phyloP scores from a whole-genome alignment of 495 filamentous ascomycete species.

The Cercophora scortea region DNA sequence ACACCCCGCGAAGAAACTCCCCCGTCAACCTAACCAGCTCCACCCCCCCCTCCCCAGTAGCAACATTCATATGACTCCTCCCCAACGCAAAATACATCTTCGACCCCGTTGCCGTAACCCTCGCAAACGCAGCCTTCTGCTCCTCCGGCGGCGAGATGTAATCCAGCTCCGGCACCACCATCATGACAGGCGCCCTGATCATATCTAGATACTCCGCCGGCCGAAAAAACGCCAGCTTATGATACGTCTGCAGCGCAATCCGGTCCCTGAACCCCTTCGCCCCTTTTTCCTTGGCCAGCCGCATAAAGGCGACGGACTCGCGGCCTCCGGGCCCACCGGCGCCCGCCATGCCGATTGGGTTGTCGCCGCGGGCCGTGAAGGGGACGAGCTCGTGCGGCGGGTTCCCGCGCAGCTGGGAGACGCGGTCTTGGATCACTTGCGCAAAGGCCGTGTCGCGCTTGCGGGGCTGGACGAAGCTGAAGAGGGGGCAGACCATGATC shows the following conservation, averaged over 20 bases:
- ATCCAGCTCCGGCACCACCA: not conserved
- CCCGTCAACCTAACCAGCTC: too few species aligned
- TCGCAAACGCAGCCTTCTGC: not conserved
- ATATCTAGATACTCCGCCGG: not conserved
- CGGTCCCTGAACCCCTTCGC: not conserved
- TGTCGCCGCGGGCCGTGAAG: constrained; percentile 1
- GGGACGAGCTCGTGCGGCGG: not conserved
- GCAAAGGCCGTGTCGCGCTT: not conserved
- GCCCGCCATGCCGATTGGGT: not conserved
- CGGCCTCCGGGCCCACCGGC: not conserved
- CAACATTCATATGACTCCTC: too few species aligned
- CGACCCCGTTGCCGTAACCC: not conserved
- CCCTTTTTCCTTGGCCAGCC: not conserved
- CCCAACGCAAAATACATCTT: too few species aligned
- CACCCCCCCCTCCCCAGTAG: too few species aligned
- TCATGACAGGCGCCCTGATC: not conserved
- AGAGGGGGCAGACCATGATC: not conserved
- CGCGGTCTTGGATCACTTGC: not conserved
- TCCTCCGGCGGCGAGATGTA: not conserved
- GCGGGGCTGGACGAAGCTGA: not conserved
- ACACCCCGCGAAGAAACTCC: too few species aligned
- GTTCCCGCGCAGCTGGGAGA: constrained; percentile 2
- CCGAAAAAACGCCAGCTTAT: not conserved
- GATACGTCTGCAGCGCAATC: not conserved
- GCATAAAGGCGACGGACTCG: not conserved